phyloP scores from a whole-genome alignment of 1,284 basidiomycete species.

The Melampsora abietis-canadensis region DNA sequence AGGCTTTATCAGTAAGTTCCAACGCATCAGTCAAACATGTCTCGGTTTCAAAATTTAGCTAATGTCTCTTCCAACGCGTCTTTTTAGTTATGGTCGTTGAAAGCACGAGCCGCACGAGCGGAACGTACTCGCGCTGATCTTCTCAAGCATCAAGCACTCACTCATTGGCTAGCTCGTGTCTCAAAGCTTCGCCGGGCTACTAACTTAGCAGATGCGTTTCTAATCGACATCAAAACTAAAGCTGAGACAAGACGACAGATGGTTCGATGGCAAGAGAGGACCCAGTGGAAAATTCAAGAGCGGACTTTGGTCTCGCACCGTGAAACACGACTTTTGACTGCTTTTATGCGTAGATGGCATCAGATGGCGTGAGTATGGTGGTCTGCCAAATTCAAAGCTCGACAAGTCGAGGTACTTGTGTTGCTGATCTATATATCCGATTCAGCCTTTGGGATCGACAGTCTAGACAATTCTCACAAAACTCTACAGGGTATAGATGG shows the following conservation, averaged over 20 bases:
- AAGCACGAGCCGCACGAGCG: neutral
- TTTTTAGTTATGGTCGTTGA: slow-evolving; percentile 18
- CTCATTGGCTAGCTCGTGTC: slow-evolving; percentile 11
- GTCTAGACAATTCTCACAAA: slow-evolving; percentile 10
- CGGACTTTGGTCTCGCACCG: neutral
- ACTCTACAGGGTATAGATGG: slow-evolving; percentile 2
- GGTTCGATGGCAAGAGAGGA: slow-evolving; percentile 18
- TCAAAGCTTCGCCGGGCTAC: slow-evolving; percentile 5
- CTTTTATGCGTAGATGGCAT: slow-evolving; percentile 8
- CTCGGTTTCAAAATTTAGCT: neutral
- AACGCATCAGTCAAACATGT: neutral
- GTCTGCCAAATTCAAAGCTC: neutral
- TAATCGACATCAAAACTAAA: slow-evolving; percentile 4
- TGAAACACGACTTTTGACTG: neutral
- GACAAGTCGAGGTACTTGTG: neutral
- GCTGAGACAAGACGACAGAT: neutral
- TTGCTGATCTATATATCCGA: neutral
- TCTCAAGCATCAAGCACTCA: neutral
- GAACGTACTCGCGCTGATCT: neutral
- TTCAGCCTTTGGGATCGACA: slow-evolving; percentile 12
- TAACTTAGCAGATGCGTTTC: neutral
- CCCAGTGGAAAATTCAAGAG: slow-evolving; percentile 14
- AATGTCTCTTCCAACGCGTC: neutral
- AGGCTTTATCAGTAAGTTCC: neutral
- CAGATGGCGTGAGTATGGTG: slow-evolving; percentile 23